These are phyloP conservation scores for Chalaropsis thielavioides DNA, from an alignment of 2,329 filamentous ascomycete genomes.

Conservation along the genomic window DNA sequence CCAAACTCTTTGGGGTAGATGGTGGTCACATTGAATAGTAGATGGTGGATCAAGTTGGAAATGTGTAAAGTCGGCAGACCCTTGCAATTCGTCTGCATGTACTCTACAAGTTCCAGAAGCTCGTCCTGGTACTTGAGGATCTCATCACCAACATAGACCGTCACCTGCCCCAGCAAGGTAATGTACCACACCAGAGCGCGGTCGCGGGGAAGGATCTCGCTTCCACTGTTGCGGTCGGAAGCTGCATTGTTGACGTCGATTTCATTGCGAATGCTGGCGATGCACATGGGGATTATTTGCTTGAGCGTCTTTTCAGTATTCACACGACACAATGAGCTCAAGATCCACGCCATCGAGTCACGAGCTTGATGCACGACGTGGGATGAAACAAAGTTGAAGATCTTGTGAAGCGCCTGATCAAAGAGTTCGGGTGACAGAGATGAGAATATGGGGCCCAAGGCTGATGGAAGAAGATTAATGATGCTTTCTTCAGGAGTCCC, in stretches of 20 bases:
- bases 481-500: constrained; percentile 94
- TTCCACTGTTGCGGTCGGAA: constrained; percentile 83
- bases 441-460: constrained; percentile 78
- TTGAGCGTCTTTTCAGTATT: constrained; percentile 87
- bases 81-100: constrained; percentile 92
- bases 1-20: constrained; percentile 86
- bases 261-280: constrained; percentile 84
- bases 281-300: constrained; percentile 76
- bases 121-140: constrained; percentile 81
- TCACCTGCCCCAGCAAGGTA: constrained; percentile 93
- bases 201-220: constrained; percentile 84
- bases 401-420: constrained; percentile 80
- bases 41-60: constrained; percentile 93
- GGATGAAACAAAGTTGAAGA: constrained; percentile 77
- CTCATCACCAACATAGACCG: constrained; percentile 85
- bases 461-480: constrained; percentile 85
- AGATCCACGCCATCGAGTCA: constrained; percentile 97
- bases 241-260: constrained; percentile 95
- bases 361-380: constrained; percentile 95
- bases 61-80: constrained; percentile 91
- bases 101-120: constrained; percentile 77
- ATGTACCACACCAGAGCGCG: constrained; percentile 91
- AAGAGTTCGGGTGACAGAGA: constrained; percentile 87
- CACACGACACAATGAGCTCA: constrained; percentile 90
- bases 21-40: constrained; percentile 84